phyloP scores from a whole-genome alignment of 306 rosid species.

The Quercus agrifolia region DNA sequence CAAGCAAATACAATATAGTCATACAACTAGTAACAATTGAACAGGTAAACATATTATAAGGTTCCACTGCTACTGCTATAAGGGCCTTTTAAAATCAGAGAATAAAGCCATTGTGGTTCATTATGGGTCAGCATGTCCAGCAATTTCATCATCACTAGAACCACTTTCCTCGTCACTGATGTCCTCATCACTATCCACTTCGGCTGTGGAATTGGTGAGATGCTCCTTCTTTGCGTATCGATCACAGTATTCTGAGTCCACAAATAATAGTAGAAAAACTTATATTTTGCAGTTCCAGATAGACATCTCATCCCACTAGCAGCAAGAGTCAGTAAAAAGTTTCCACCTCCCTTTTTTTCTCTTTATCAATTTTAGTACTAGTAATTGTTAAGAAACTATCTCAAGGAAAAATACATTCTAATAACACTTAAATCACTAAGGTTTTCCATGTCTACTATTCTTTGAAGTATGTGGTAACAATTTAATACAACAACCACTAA shows the following conservation, averaged over 20 bases:
- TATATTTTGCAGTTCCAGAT: slow-evolving; percentile 12
- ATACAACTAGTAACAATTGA: slow-evolving; percentile 32
- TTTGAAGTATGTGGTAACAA: not conserved
- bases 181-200: slow-evolving; percentile 75
- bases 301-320: slow-evolving; percentile 17
- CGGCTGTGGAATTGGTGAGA: slow-evolving; percentile 50
- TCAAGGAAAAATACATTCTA: not conserved
- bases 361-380: not conserved
- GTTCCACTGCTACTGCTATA: slow-evolving; percentile 37
- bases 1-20: slow-evolving; percentile 32
- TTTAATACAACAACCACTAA: not conserved
- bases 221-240: slow-evolving; percentile 83
- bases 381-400: slow-evolving; percentile 3
- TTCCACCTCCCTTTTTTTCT: too few species aligned
- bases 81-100: slow-evolving; percentile 18
- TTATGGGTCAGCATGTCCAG: slow-evolving; percentile 82
- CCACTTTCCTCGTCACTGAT: slow-evolving; percentile 67
- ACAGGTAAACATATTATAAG: slow-evolving; percentile 32
- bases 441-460: not conserved
- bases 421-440: not conserved
- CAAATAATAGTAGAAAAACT: slow-evolving; percentile 20
- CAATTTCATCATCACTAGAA: slow-evolving; percentile 85
- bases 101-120: slow-evolving; percentile 12
- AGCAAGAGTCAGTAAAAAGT: not conserved
- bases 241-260: slow-evolving; percentile 86